Evolutionary conservation across 164 flowering plant genomes (phyloP).

Genomic region (Vitis riparia): DNA sequence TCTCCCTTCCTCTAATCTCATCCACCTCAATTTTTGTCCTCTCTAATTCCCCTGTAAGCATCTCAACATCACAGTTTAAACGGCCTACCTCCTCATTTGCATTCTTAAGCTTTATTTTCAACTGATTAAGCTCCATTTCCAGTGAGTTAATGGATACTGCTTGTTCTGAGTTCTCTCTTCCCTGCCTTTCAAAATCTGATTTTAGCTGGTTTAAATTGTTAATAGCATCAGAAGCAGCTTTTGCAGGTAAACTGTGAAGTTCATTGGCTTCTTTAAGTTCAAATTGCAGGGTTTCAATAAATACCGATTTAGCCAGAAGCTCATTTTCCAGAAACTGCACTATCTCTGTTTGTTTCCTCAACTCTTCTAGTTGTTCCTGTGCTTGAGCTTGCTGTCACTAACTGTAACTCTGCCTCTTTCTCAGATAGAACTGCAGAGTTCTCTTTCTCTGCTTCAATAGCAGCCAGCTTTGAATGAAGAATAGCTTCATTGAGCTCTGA

Average conservation of each 20-base stretch:
- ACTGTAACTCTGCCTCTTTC: constrained; percentile 27
- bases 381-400: constrained; percentile 18
- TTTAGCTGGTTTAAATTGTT: constrained; percentile 9
- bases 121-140: constrained; percentile 31
- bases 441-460: no score
- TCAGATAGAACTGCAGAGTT: no score
- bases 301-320: constrained; percentile 26
- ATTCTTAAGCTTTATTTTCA: constrained; percentile 25
- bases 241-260: constrained; percentile 19
- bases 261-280: constrained; percentile 40
- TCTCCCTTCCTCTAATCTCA: constrained; percentile 32
- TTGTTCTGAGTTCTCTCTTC: no score
- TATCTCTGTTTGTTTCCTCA: constrained; percentile 26
- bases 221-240: constrained; percentile 33
- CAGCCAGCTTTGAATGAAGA: no score
- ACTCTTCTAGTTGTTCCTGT: constrained; percentile 28
- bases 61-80: constrained; percentile 26
- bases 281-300: constrained; percentile 28
- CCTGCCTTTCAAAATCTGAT: no score
- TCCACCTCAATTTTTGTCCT: constrained; percentile 22
- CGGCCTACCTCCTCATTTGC: constrained; percentile 27
- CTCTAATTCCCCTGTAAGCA: constrained; percentile 21
- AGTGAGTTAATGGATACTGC: neutral
- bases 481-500: no score
- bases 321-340: constrained; percentile 36